Evolutionary conservation across 2,329 filamentous ascomycete species (phyloP).

Genomic region (Zalaria obscura): DNA sequence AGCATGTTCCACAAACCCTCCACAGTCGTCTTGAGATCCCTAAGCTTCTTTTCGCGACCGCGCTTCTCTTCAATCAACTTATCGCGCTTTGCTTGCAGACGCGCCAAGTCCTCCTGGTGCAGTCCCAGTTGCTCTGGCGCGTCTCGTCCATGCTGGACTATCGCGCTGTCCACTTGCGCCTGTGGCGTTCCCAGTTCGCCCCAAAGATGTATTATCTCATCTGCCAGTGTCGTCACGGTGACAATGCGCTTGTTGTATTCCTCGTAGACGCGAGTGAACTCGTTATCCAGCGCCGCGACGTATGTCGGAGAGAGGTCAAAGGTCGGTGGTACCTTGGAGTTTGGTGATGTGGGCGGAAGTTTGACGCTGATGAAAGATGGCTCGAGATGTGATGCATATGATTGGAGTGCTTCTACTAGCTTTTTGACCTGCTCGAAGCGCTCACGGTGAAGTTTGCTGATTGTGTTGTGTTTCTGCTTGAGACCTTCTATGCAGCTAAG

Average conservation of each 20-base stretch:
- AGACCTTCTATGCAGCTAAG: slow-evolving; percentile 63
- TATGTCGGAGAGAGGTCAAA: slow-evolving; percentile 92
- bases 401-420: slow-evolving; percentile 83
- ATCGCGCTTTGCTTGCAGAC: slow-evolving; percentile 61
- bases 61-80: slow-evolving; percentile 82
- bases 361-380: slow-evolving; percentile 72
- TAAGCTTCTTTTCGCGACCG: slow-evolving; percentile 61
- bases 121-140: slow-evolving; percentile 87
- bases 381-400: slow-evolving; percentile 92
- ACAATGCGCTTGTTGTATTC: slow-evolving; percentile 79
- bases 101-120: slow-evolving; percentile 69
- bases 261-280: slow-evolving; percentile 91
- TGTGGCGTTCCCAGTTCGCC: slow-evolving; percentile 89
- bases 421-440: slow-evolving; percentile 96
- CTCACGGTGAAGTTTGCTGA: slow-evolving; percentile 74
- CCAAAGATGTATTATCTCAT: slow-evolving; percentile 89
- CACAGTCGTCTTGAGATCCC: slow-evolving; percentile 63
- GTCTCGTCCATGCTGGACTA: slow-evolving; percentile 81
- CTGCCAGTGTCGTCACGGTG: slow-evolving; percentile 58
- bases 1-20: slow-evolving; percentile 82
- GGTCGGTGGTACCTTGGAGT: slow-evolving; percentile 60
- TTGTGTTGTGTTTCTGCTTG: slow-evolving; percentile 71
- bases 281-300: slow-evolving; percentile 69
- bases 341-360: slow-evolving; percentile 67
- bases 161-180: slow-evolving; percentile 73